phyloP scores from a whole-genome alignment of 1,284 basidiomycete genomes.

The Trametes polyzona region DNA sequence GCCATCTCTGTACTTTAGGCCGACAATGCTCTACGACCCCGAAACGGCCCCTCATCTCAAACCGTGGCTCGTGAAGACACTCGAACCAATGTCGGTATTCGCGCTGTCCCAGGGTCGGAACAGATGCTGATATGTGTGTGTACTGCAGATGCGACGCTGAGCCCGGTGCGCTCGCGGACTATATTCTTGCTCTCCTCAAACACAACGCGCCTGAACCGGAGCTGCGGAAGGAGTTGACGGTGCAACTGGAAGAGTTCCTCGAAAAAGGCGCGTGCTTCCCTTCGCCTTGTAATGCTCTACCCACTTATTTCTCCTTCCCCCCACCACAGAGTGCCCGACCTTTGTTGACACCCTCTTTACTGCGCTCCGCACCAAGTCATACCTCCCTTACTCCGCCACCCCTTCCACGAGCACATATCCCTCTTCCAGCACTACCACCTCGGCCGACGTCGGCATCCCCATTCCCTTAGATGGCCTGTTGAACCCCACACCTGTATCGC shows the following conservation, averaged over 20 bases:
- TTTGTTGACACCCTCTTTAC: slow-evolving; percentile 89
- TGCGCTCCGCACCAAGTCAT: slow-evolving; percentile 80
- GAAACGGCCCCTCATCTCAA: slow-evolving; percentile 67
- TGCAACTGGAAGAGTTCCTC: slow-evolving; percentile 90
- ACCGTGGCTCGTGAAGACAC: slow-evolving; percentile 81
- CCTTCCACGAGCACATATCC: slow-evolving; percentile 32
- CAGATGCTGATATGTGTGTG: slow-evolving; percentile 12
- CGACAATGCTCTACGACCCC: slow-evolving; percentile 66
- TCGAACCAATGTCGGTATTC: slow-evolving; percentile 80
- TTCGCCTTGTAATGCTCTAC: background rate
- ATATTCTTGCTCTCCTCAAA: slow-evolving; percentile 92
- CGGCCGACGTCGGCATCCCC: slow-evolving; percentile 68
- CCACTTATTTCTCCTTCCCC: background rate
- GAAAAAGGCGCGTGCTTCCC: slow-evolving; percentile 70
- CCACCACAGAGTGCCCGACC: slow-evolving; percentile 62
- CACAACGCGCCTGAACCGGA: slow-evolving; percentile 86
- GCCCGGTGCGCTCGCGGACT: slow-evolving; percentile 91
- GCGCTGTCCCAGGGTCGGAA: slow-evolving; percentile 12
- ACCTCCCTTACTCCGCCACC: slow-evolving; percentile 66
- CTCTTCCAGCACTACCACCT: slow-evolving; percentile 39
- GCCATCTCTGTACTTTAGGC: slow-evolving; percentile 6
- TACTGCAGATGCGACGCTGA: slow-evolving; percentile 89
- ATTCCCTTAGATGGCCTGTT: slow-evolving; percentile 74
- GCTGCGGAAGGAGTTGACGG: slow-evolving; percentile 76
- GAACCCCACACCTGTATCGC: slow-evolving; percentile 46